These are phyloP conservation scores for Microbotryum silenes-acaulis DNA, from an alignment of 1,284 basidiomycete genomes.

Conservation along the genomic window DNA sequence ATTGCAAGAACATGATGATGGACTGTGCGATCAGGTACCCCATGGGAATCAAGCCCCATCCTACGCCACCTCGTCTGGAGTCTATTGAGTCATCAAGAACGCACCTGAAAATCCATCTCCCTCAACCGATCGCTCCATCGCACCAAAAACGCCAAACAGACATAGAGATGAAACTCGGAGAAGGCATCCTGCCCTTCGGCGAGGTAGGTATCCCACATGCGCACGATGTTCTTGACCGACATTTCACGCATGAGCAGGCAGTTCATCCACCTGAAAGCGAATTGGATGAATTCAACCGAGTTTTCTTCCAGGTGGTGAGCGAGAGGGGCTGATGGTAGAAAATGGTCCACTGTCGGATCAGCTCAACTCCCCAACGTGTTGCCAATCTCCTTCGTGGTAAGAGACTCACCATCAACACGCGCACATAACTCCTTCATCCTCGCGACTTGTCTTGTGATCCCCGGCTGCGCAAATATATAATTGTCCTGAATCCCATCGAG, in stretches of 20 bases:
- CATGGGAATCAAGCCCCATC: background rate
- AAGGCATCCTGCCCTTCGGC: constrained; percentile 91
- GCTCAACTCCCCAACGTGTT: background rate
- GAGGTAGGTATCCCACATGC: constrained; percentile 98
- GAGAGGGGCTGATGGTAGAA: constrained; percentile 56
- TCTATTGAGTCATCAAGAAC: constrained; percentile 23
- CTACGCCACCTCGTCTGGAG: too few relatives aligned
- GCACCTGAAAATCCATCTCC: constrained; percentile 92
- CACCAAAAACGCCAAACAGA: constrained; percentile 88
- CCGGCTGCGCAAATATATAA: constrained; percentile 89
- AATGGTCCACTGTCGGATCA: background rate
- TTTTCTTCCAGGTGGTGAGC: constrained; percentile 73
- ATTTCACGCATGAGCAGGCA: constrained; percentile 94
- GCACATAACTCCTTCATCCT: constrained; percentile 87
- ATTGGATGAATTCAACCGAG: constrained; percentile 96
- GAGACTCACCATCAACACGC: constrained; percentile 70
- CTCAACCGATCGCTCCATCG: constrained; percentile 82
- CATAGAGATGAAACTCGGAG: constrained; percentile 92
- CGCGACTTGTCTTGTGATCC: constrained; percentile 82
- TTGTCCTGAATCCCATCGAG: constrained; percentile 96
- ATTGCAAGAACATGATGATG: constrained; percentile 98
- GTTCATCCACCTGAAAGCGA: constrained; percentile 98
- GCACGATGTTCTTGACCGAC: constrained; percentile 84
- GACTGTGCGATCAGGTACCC: constrained; percentile 50
- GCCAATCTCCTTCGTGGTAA: background rate